These are phyloP conservation scores for Ceratocystis cubensis DNA, from an alignment of 2,329 filamentous ascomycete species.

Conservation along the genomic window DNA sequence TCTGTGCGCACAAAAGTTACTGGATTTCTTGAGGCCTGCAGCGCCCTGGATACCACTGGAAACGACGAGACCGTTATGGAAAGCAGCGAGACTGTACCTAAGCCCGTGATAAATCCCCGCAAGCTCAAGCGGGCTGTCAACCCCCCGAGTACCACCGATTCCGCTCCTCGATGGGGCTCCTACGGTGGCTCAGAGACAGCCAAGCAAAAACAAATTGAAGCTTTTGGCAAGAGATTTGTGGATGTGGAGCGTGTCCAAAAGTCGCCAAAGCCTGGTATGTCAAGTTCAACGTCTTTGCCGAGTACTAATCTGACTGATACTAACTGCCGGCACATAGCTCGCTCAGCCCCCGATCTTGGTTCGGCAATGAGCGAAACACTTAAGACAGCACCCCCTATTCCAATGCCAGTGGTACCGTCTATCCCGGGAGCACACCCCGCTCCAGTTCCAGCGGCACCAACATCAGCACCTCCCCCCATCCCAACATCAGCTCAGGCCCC, in stretches of 20 bases:
- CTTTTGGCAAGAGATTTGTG: constrained; percentile 11
- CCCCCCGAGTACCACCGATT: neutral
- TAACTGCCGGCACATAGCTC: constrained; percentile 1
- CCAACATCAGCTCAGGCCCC: neutral
- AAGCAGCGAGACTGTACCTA: constrained; percentile 26
- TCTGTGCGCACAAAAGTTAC: constrained; percentile 40
- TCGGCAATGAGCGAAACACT: neutral
- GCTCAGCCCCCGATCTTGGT: constrained; percentile 4
- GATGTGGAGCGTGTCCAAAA: neutral
- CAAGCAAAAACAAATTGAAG: constrained; percentile 18
- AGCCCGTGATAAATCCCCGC: constrained; percentile 7
- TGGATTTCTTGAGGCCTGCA: constrained; percentile 48
- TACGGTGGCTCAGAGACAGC: constrained; percentile 18
- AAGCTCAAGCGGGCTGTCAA: constrained; percentile 7
- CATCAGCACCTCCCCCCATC: neutral
- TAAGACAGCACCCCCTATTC: neutral
- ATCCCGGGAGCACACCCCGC: neutral
- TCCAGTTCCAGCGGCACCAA: neutral
- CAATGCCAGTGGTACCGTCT: neutral
- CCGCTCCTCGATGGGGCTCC: neutral
- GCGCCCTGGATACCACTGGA: constrained; percentile 23
- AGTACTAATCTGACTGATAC: neutral
- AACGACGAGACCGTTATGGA: constrained; percentile 32
- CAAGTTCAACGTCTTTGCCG: neutral
- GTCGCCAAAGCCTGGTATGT: constrained; percentile 14